Evolutionary conservation across 2,329 filamentous ascomycete genomes (phyloP).

Genomic region (Emergomyces orientalis): DNA sequence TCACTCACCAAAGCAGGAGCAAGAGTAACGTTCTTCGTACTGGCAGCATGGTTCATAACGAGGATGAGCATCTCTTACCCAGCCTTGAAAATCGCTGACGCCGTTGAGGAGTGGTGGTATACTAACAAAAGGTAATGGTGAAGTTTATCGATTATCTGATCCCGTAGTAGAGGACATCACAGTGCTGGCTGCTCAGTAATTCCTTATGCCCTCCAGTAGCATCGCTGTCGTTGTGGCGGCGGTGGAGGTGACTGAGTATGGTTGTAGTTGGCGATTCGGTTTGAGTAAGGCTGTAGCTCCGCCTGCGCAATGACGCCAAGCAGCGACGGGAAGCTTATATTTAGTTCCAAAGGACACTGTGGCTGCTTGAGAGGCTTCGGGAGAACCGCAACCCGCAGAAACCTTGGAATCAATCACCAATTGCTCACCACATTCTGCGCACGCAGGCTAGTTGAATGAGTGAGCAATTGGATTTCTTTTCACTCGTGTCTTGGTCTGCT

Average conservation of each 20-base stretch:
- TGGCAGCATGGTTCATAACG: not conserved
- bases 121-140: not conserved
- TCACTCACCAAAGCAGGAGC: not conserved
- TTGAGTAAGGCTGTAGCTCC: not conserved
- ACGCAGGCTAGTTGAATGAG: not conserved
- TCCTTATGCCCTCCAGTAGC: not conserved
- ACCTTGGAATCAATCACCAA: not conserved
- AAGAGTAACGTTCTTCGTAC: not conserved
- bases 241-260: not conserved
- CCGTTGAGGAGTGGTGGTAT: not conserved
- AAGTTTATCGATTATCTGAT: not conserved
- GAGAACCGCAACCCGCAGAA: too few relatives aligned
- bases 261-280: not conserved
- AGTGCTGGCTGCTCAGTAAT: not conserved
- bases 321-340: not conserved
- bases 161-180: not conserved
- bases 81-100: not conserved
- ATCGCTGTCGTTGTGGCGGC: not conserved
- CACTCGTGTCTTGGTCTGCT: slow-evolving; percentile 4
- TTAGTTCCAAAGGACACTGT: not conserved
- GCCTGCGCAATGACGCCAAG: not conserved
- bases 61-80: not conserved
- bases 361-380: not conserved
- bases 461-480: not conserved
- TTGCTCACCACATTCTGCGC: not conserved